These are phyloP conservation scores for Delonix regia DNA, from an alignment of 306 rosid species.

Conservation along the genomic window DNA sequence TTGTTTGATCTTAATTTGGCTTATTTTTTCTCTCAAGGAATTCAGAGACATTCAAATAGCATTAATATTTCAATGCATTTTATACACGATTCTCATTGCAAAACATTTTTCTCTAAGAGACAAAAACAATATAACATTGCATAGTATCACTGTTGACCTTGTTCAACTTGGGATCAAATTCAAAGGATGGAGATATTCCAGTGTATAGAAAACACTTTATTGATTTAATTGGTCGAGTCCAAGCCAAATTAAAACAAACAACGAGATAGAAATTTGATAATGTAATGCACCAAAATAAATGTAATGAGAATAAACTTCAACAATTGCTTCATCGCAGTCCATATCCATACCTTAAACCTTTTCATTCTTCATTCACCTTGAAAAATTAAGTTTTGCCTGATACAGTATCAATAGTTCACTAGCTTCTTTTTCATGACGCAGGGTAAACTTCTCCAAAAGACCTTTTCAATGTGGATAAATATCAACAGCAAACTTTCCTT, in stretches of 20 bases:
- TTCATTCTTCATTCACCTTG: neutral
- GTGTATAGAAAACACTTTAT: no score
- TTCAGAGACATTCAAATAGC: neutral
- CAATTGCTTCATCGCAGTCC: neutral
- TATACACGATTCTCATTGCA: no score
- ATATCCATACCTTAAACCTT: neutral
- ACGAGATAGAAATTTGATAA: neutral
- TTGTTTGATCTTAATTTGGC: neutral
- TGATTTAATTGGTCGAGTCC: neutral
- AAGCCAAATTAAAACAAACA: neutral
- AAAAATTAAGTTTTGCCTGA: neutral
- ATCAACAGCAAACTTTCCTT: neutral
- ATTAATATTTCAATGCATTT: neutral
- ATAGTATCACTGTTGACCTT: neutral
- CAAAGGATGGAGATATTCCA: no score
- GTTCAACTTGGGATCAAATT: neutral
- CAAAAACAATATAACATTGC: neutral
- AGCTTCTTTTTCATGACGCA: neutral
- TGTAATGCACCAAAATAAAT: neutral
- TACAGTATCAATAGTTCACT: neutral
- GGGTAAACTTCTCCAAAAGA: conserved; percentile 29
- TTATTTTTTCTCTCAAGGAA: neutral
- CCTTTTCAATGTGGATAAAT: neutral
- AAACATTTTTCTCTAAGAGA: neutral
- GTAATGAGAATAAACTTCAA: neutral